Conservation (phyloP, 352 stramenopile genomes). For the Phytophthora melonis region DNA sequence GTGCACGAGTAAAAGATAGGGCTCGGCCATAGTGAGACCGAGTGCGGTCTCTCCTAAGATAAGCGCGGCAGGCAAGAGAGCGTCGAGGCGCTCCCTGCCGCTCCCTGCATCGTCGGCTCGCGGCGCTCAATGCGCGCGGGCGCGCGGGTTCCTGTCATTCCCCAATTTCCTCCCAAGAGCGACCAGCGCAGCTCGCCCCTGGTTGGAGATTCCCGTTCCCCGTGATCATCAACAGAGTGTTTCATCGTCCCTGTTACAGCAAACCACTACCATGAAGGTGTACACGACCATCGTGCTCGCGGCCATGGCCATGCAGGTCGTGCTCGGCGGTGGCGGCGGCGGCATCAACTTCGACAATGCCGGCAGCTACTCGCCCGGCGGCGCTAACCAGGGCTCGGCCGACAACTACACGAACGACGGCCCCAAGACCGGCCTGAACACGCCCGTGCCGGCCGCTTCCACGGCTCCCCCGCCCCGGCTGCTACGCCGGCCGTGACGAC, state of each 20-base stretch:
- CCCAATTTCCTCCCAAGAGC: conserved; percentile 41
- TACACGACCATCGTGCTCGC: conserved; percentile 46
- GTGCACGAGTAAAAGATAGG: conserved; percentile 28
- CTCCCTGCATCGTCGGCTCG: conserved; percentile 37
- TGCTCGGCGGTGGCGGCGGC: conserved; percentile 40
- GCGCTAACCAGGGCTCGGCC: conserved; percentile 6
- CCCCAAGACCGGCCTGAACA: conserved; percentile 29
- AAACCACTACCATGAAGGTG: conserved; percentile 45
- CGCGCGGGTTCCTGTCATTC: conserved; percentile 27
- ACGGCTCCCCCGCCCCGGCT: conserved; percentile 11
- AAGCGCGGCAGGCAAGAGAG: conserved; percentile 28
- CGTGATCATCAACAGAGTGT: conserved; percentile 34
- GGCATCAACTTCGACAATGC: conserved; percentile 41
- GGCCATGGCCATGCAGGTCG: conserved; percentile 48
- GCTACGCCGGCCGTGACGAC: conserved; percentile 17
- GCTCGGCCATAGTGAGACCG: conserved; percentile 20
- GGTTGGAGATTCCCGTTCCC: conserved; percentile 35
- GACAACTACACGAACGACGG: conserved; percentile 30
- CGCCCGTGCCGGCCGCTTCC: conserved; percentile 20
- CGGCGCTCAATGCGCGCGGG: conserved; percentile 1
- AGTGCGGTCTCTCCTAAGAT: conserved; percentile 28
- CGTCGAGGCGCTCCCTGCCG: conserved; percentile 15
- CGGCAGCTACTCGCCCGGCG: conserved; percentile 21
- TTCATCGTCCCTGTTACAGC: conserved; percentile 25
- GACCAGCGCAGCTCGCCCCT: conserved; percentile 25